These are phyloP conservation scores for Phylloporus sp. DNA, from an alignment of 768 basidiomycete genomes.

Conservation along the genomic window DNA sequence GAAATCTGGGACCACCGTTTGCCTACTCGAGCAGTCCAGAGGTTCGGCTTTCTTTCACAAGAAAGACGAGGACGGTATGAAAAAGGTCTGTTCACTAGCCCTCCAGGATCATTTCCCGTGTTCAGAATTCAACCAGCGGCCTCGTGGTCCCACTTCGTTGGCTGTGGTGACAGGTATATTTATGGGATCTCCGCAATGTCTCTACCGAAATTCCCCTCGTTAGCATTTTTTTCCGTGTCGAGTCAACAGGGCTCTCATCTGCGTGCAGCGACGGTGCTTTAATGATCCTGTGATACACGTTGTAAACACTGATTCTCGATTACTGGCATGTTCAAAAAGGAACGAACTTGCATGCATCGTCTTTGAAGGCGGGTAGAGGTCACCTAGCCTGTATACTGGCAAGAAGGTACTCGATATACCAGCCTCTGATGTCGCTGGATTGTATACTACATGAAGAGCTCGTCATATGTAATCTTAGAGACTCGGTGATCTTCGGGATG, in stretches of 20 bases:
- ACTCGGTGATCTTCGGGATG: conserved; percentile 3
- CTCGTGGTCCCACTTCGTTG: conserved; percentile 35
- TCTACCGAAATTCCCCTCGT: conserved; percentile 24
- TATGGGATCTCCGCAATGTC: conserved; percentile 47
- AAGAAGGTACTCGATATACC: background rate
- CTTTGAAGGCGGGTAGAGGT: conserved; percentile 16
- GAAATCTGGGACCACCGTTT: conserved; percentile 46
- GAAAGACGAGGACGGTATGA: conserved; percentile 40
- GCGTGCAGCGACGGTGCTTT: conserved; percentile 32
- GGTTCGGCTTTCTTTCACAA: conserved; percentile 40
- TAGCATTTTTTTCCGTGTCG: background rate
- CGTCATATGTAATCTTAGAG: background rate
- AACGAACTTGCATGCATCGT: conserved; percentile 32
- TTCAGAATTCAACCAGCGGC: conserved; percentile 16
- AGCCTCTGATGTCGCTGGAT: background rate
- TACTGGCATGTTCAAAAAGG: conserved; percentile 38
- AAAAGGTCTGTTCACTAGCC: conserved; percentile 35
- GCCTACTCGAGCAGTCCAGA: conserved; percentile 32
- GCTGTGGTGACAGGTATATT: conserved; percentile 40
- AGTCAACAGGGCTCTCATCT: background rate
- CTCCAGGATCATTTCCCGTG: conserved; percentile 15
- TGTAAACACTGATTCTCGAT: conserved; percentile 28
- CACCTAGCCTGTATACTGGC: too few species aligned
- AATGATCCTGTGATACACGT: conserved; percentile 37
- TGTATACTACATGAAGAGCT: background rate